Conservation (phyloP, 306 rosid species). For the Ceratonia siliqua region DNA sequence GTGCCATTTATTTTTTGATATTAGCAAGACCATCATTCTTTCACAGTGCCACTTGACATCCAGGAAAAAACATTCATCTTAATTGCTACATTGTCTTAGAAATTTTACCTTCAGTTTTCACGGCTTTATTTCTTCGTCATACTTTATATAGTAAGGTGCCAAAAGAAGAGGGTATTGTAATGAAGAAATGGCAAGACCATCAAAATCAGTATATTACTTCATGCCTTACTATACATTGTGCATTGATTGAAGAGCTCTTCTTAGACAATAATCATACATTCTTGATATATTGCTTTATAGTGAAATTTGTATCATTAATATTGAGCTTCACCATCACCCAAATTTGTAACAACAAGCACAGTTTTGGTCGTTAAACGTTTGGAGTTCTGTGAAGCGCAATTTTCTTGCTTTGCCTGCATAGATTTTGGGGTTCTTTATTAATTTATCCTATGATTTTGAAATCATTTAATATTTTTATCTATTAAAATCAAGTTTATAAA, state of each 20-base stretch:
- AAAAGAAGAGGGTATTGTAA: neutral
- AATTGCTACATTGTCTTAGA: neutral
- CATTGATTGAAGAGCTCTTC: neutral
- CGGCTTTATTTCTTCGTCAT: neutral
- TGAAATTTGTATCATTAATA: neutral
- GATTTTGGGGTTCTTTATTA: no score
- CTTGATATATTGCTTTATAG: neutral
- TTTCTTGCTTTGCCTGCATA: no score
- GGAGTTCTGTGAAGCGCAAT: no score
- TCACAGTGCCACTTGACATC: neutral
- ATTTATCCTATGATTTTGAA: no score
- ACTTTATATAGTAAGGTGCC: neutral
- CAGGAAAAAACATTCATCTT: neutral
- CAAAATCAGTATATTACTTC: neutral
- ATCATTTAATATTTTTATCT: no score
- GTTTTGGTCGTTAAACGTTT: no score
- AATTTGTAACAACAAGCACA: no score
- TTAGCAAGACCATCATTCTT: conserved; percentile 1
- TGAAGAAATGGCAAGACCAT: neutral
- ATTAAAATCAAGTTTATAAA: no score
- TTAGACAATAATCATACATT: neutral
- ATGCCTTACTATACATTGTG: neutral
- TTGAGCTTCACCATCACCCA: neutral
- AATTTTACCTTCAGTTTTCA: neutral
- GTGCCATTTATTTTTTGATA: neutral